These are phyloP conservation scores for Taiozyma sp. DNA, from an alignment of 1,139 yeast species.

Conservation along the genomic window DNA sequence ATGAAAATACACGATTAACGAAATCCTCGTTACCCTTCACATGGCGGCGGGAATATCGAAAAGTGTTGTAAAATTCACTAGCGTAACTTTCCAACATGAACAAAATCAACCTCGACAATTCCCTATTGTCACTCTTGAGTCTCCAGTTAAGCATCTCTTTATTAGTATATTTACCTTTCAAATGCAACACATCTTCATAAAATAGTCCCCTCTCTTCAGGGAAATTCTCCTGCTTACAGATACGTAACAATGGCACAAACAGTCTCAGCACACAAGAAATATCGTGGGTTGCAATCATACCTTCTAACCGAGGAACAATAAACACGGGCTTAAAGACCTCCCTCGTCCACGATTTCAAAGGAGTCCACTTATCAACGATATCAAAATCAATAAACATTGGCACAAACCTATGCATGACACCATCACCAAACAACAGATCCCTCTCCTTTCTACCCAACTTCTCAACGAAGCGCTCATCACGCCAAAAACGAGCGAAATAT, in stretches of 20 bases:
- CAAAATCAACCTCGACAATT: neutral
- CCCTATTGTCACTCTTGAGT: neutral
- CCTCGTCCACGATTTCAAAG: neutral
- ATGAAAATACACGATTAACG: neutral
- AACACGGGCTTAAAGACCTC: neutral
- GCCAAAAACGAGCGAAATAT: neutral
- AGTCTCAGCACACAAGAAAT: neutral
- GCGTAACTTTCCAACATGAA: neutral
- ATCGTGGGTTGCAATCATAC: neutral
- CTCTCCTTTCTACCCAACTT: neutral
- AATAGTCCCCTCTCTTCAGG: neutral
- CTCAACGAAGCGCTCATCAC: neutral
- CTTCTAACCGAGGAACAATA: neutral
- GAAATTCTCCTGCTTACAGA: neutral
- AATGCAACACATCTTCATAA: neutral
- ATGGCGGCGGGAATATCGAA: neutral
- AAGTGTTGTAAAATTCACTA: neutral
- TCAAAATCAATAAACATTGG: neutral
- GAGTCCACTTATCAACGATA: neutral
- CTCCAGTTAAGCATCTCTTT: neutral
- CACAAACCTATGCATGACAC: neutral
- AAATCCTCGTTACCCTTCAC: neutral
- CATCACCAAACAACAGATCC: neutral
- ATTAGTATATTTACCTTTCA: neutral
- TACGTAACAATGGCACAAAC: neutral